Percentiles rank a stretch among this genome's conserved stretches.
These are phyloP conservation scores for Laetiporus sulphureus DNA, from an alignment of 1,284 basidiomycete genomes.

Conservation along the genomic window DNA sequence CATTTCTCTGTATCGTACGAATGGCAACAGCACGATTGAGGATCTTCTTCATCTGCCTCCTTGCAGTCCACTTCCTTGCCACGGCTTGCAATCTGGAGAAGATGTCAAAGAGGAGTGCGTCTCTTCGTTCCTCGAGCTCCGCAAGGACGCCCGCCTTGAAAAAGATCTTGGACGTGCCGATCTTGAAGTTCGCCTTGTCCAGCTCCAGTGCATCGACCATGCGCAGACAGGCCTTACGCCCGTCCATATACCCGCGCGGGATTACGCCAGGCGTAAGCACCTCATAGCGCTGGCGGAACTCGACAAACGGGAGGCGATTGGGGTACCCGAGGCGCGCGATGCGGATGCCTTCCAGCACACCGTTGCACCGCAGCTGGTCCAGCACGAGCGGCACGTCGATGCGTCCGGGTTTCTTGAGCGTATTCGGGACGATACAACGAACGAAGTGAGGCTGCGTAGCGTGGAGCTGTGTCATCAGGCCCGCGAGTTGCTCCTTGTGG, in stretches of 20 bases:
- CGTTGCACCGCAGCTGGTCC: constrained; percentile 96
- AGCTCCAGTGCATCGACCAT: constrained; percentile 92
- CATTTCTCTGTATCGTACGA: constrained; percentile 91
- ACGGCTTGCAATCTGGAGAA: constrained; percentile 88
- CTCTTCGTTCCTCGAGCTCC: constrained; percentile 93
- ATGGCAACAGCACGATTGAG: constrained; percentile 91
- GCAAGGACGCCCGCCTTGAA: constrained; percentile 99
- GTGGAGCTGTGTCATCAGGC: constrained; percentile 88
- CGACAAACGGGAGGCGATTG: constrained; percentile 93
- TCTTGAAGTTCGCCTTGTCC: constrained; percentile 80
- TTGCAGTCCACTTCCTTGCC: constrained; percentile 79
- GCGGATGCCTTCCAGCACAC: constrained; percentile 98
- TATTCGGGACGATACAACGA: constrained; percentile 96
- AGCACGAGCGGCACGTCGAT: constrained; percentile 94
- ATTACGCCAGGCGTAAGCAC: constrained; percentile 91
- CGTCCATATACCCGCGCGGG: constrained; percentile 94
- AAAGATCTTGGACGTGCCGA: constrained; percentile 97
- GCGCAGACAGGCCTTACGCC: constrained; percentile 87
- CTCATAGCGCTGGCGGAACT: constrained; percentile 97
- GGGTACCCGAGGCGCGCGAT: constrained; percentile 98
- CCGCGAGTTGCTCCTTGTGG: constrained; percentile 93
- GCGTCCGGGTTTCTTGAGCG: constrained; percentile 86
- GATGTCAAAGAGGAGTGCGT: constrained; percentile 81
- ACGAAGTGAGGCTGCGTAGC: constrained; percentile 98
- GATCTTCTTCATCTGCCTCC: constrained; percentile 92